Percentiles rank a stretch among this genome's conserved stretches.
Conservation (phyloP, 2,329 filamentous ascomycete species). For the Phialemonium atrogriseum region DNA sequence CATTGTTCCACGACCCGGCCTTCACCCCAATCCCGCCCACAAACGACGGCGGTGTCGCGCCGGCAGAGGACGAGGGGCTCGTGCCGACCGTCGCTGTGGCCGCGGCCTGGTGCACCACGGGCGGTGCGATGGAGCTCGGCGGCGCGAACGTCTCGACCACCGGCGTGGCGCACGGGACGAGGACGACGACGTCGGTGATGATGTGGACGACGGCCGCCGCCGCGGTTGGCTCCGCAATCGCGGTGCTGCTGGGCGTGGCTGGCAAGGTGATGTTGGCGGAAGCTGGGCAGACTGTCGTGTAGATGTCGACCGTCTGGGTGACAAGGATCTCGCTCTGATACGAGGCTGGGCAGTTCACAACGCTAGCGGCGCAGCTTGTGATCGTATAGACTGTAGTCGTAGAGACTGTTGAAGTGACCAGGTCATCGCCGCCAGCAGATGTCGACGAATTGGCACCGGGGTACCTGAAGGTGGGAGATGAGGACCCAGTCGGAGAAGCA, state of each 20-base stretch:
- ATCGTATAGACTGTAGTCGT: conserved; percentile 11
- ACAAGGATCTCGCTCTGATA: conserved; percentile 15
- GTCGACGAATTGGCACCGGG: conserved; percentile 1
- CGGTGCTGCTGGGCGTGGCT: conserved; percentile 2
- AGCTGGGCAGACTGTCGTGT: conserved; percentile 9
- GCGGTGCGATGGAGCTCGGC: conserved; percentile 33
- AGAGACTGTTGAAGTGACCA: conserved; percentile 9
- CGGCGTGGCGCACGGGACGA: conserved; percentile 14
- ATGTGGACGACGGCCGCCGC: conserved; percentile 5
- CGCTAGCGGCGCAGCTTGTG: conserved; percentile 14
- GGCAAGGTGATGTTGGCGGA: conserved; percentile 1
- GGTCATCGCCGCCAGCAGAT: not conserved
- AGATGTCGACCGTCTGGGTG: conserved; percentile 10
- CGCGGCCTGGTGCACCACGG: conserved; percentile 2
- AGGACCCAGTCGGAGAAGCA: not conserved
- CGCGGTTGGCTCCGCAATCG: conserved; percentile 2
- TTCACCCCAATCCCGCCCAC: conserved; percentile 1
- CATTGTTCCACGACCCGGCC: conserved; percentile 2
- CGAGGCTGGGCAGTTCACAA: conserved; percentile 17
- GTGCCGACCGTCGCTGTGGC: conserved; percentile 2
- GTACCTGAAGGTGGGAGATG: conserved; percentile 1
- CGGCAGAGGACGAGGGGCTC: not conserved
- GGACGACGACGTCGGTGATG: conserved; percentile 13
- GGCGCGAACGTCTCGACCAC: conserved; percentile 44
- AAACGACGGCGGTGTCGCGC: not conserved